Base-by-base conservation (phyloP, 208 protist species). In the Ichthyophonus hoferi region DNA sequence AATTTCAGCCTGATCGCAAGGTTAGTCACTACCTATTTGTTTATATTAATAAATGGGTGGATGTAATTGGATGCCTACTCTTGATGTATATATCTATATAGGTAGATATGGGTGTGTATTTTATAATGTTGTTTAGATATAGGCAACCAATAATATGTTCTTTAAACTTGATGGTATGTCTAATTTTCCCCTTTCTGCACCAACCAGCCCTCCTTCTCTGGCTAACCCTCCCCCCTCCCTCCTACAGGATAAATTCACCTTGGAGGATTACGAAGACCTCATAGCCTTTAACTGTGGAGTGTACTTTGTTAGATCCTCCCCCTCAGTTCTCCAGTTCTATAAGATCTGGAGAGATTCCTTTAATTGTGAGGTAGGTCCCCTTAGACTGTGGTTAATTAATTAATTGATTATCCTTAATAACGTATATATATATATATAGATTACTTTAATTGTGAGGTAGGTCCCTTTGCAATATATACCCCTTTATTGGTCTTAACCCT, bases 1-100 rank as follows among this genome's bases (percentile, higher is more conserved):
- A 58, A 0, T 87, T 87, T 40, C 83, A 87, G 35, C 42, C 83
- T 40, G 83, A 87, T 77, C 3, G 33, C 2, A 87, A 87, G 83
- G 83, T 87, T 39, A 38, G 33, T 12, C 17, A 7, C 7, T 7
- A 79, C 12, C 33, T 79, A 79, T 79, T 37, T 79, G 33, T 38
- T 79, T 79, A 37, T 35, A 79, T 7, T 38, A 79, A 12, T 84
- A 81, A 24, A 67, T 67, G 50, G 50, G 50, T 67, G 50, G 50
- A 24, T 67, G 50, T 67, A 24, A 24, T n/a, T 67, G 50, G 14
- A 67, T n/a, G n/a, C n/a, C n/a, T n/a, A n/a, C n/a, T n/a, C n/a
- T n/a, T n/a, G n/a, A n/a, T n/a, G n/a, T n/a, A n/a, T n/a, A n/a
- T n/a, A n/a, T n/a, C n/a, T n/a, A n/a, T n/a, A n/a, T n/a, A n/a